A percentile compares a stretch with the other conserved stretches of the same genome.
Evolutionary conservation across 345 rosid species (phyloP).

Genomic region (Eucalyptus curtisii): DNA sequence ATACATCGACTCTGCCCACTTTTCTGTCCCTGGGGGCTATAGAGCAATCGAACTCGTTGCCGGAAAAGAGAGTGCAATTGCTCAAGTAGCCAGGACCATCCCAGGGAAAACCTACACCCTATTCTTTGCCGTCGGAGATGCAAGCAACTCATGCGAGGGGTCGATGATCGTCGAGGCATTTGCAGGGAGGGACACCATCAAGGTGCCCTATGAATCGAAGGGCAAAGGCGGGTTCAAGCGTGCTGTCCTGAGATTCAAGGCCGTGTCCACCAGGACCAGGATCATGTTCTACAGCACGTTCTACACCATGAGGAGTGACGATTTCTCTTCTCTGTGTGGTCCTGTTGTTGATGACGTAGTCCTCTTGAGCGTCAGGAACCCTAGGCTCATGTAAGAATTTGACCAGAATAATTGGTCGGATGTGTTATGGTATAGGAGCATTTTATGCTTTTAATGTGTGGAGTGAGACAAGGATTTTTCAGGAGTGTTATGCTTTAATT

Average conservation of each 20-base stretch:
- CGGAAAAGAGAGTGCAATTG: constrained; percentile 42
- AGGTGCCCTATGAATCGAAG: constrained; percentile 21
- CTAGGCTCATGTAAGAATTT: background rate
- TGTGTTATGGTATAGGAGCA: background rate
- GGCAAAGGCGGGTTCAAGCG: constrained; percentile 39
- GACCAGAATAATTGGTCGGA: background rate
- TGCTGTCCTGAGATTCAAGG: constrained; percentile 18
- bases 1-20: constrained; percentile 28
- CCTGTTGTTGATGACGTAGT: constrained; percentile 35
- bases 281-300: constrained; percentile 29
- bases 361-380: constrained; percentile 7
- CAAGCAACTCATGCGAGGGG: constrained; percentile 26
- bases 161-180: constrained; percentile 24
- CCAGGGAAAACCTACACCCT: constrained; percentile 20
- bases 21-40: constrained; percentile 21
- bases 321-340: constrained; percentile 33
- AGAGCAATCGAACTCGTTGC: constrained; percentile 38
- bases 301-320: constrained; percentile 26
- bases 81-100: constrained; percentile 23
- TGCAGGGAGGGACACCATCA: constrained; percentile 17
- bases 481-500: background rate
- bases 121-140: constrained; percentile 25
- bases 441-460: background rate
- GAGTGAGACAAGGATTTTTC: background rate
- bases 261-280: constrained; percentile 10